Evolutionary conservation across 768 basidiomycete species (phyloP), one percentile per base, ranked within the genome.

Genomic region (Collybiopsis luxurians): DNA sequence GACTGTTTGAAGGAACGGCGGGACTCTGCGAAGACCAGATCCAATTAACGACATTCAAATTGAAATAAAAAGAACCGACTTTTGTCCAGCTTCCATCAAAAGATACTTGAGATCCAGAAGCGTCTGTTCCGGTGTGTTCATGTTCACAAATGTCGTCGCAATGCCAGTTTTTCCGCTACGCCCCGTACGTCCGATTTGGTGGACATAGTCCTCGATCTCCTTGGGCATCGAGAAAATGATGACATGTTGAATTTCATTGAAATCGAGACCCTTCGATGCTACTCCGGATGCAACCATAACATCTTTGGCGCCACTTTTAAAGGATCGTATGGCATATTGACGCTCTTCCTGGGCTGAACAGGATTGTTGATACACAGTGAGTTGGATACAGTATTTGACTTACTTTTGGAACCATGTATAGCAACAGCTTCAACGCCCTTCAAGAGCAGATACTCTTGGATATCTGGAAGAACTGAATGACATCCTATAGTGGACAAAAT

Each of bases 211-310:
- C 72, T 99, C 97, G 60, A 99, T 99, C 75, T 99, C 97, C 71
- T 98, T 99, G 0, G 97, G 97, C 97, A 99, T 98, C 28, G 91
- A 87, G 71, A 95, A 99, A 60, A 98, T 98, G 72, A 99, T 98
- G 67, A 98, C 95, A 69, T 98, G 97, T 64, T 98, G 95, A 57
- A 99, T 96, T 66, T 98, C 97, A 70, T 90, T 95, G 73, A 99
- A 99, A 72, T 99, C 97, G 59, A 99, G 84, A 27, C 97, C 97
- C 71, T 99, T 98, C 38, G 94, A 97, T 1, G 96, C 97, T 26
- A 99, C 94, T 28, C 95, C 88, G 2, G 95, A 98, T 2, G 97
- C 97, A 28, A 99, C 97, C 97, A 98, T 98, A 47, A 98, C 96
- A 70, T 99, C 97, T 68, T 99, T 99, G 40, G 87, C 91, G 26